Evolutionary conservation across 2,329 filamentous ascomycete species (phyloP), one percentile per base, ranked within the genome.

Genomic region (Ceratocystis cubensis): DNA sequence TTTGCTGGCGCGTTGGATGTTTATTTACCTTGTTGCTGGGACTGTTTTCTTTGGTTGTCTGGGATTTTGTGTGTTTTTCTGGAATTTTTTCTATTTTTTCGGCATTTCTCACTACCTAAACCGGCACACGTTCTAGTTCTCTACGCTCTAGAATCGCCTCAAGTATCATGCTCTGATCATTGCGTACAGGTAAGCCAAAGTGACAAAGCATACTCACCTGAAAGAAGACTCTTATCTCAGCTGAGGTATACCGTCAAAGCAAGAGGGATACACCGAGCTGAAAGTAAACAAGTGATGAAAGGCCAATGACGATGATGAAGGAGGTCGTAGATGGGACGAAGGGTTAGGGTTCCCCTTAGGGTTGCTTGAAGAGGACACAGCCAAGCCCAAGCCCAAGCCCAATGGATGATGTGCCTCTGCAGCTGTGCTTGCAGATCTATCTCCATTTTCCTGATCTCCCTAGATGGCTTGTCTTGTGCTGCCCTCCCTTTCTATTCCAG

Each of bases 191-290:
- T 59, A 59, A 0, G 7, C 56, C 56, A 37, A 59, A 37, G 17
- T n/a, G 56, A 59, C 56, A 37, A 59, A 59, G 56, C 56, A 30
- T 59, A 59, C 56, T 59, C 56, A 59, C 56, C 56, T 59, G 56
- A 59, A 59, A 59, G 56, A 59, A 59, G 13, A 6, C 56, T 59
- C 56, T 59, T 59, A 59, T n/a, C 17, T 59, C 56, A 37, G 56
- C 28, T 37, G 56, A 59, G n/a, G 20, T 59, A 59, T 59, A 37
- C 28, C 17, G 56, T 59, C 56, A 37, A 59, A 33, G 56, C 56
- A 33, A 37, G 28, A n/a, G 10, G 56, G 15, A 17, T 37, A 37
- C 30, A 15, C n/a, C 3, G 7, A 59, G 28, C 33, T n/a, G 28
- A 15, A 59, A 59, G 56, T 59, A 59, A 59, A 30, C n/a, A 41